Evolutionary conservation across 257 asterid genomes (phyloP).

Genomic region (Jacaranda copaia): DNA sequence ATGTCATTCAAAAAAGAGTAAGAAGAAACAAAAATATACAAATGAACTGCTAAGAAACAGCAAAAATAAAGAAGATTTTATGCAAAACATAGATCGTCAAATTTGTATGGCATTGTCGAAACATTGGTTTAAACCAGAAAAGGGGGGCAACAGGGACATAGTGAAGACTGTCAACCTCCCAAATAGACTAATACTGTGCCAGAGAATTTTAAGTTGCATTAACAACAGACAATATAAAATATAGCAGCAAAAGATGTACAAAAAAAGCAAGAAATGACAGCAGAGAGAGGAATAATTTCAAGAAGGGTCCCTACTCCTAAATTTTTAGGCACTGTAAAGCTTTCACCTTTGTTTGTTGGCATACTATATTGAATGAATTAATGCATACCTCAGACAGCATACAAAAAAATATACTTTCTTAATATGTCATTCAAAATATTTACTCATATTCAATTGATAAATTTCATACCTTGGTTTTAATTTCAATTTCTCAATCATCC

Average conservation of each 20-base stretch:
- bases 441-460: neutral
- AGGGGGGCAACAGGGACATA: neutral
- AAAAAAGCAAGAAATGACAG: neutral
- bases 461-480: slow-evolving; percentile 40
- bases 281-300: neutral
- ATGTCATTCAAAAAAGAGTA: too few relatives aligned
- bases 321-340: neutral
- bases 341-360: neutral
- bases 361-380: neutral
- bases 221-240: neutral
- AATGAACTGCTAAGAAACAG: too few relatives aligned
- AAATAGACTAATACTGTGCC: neutral
- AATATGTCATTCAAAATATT: neutral
- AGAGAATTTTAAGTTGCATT: neutral
- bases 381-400: neutral
- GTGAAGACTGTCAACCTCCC: slow-evolving; percentile 1
- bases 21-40: too few relatives aligned
- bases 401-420: neutral
- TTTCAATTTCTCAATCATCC: slow-evolving; percentile 26
- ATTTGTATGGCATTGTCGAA: neutral
- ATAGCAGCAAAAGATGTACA: neutral
- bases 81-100: too few relatives aligned
- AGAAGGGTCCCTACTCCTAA: neutral
- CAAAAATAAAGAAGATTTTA: too few relatives aligned
- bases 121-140: neutral